Evolutionary conservation across 2,329 filamentous ascomycete genomes (phyloP), one percentile per base, ranked within the genome.

Genomic region (Xylariaceae sp.): DNA sequence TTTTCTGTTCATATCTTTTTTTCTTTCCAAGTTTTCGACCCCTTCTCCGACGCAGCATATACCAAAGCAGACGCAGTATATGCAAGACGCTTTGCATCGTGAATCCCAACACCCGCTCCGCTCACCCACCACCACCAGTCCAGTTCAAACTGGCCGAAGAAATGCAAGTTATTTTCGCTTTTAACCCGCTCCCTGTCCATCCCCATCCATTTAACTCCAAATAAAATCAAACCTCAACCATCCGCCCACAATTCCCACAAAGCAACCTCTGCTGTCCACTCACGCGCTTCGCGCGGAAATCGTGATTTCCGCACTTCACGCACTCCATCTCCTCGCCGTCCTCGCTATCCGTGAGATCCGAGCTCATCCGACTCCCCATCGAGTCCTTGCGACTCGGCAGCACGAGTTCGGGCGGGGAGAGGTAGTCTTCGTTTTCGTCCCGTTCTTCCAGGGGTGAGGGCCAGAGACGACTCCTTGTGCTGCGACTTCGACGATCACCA

Each of bases 261-360:
- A 86, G 78, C 64, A 89, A 72, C 61, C 77, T 78, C 69, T 84
- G 82, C 55, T 76, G 77, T 6, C 79, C 80, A 34, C 76, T 78
- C 3, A 79, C 74, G 61, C 80, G 83, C 64, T 80, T 83, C 1
- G 82, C 82, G 64, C 83, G 83, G 65, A 90, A 90, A 61, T 85
- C 83, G 17, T 74, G 80, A 1, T 82, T 79, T 3, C 80, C 80
- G 67, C 88, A 90, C 61, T 78, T 79, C 18, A 76, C 74, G 67
- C 87, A 89, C 23, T 72, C 77, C 64, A 82, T 71, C 42, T 78
- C 75, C 54, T 80, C 77, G 13, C 74, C 77, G 17, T 78, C 78
- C 17, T 80, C 79, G 18, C 58, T 62, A 1, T 52, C 56, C 2
- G 73, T 75, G 59, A 77, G 76, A 64, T 85, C 82, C 62, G 81